A percentile compares a stretch with the other conserved stretches of the same genome.
Evolutionary conservation across 345 rosid genomes (phyloP).

Genomic region (Hibiscus syriacus): DNA sequence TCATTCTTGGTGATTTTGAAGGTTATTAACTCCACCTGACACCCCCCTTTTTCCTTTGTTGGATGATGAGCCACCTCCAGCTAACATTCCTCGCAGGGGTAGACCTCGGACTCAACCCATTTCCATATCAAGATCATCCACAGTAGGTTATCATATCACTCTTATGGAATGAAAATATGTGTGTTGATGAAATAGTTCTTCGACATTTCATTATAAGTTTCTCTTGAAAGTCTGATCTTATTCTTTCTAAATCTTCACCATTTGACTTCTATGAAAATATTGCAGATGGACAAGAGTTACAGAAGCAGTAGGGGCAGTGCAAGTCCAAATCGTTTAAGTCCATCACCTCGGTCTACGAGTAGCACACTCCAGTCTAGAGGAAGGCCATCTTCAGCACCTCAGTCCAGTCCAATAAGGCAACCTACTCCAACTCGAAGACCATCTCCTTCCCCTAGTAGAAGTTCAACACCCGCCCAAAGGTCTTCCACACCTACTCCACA

Average conservation of each 20-base stretch:
- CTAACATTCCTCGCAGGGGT: constrained; percentile 56
- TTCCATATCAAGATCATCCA: constrained; percentile 89
- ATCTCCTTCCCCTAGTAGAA: constrained; percentile 70
- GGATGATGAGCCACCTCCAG: constrained; percentile 72
- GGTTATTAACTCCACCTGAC: constrained; percentile 98
- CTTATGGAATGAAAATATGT: constrained; percentile 8
- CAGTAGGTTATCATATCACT: constrained; percentile 41
- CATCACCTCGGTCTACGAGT: constrained; percentile 70
- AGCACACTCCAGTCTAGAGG: constrained; percentile 65
- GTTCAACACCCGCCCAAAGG: constrained; percentile 54
- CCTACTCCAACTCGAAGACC: constrained; percentile 63
- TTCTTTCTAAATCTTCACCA: background rate
- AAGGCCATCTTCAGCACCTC: constrained; percentile 75
- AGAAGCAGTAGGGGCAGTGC: constrained; percentile 92
- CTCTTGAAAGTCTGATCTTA: background rate
- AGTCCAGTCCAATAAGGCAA: constrained; percentile 57
- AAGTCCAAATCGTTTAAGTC: constrained; percentile 91
- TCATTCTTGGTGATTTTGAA: constrained; percentile 32
- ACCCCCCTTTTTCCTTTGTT: constrained; percentile 91
- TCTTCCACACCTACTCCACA: constrained; percentile 75
- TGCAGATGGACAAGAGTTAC: constrained; percentile 91
- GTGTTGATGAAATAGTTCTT: background rate
- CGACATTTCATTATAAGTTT: background rate
- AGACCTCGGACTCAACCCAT: constrained; percentile 84
- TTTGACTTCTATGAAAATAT: constrained; percentile 4